A percentile compares a stretch with the other conserved stretches of the same genome.
These are phyloP conservation scores for Aquilaria sinensis DNA, from an alignment of 345 rosid genomes.

Conservation along the genomic window DNA sequence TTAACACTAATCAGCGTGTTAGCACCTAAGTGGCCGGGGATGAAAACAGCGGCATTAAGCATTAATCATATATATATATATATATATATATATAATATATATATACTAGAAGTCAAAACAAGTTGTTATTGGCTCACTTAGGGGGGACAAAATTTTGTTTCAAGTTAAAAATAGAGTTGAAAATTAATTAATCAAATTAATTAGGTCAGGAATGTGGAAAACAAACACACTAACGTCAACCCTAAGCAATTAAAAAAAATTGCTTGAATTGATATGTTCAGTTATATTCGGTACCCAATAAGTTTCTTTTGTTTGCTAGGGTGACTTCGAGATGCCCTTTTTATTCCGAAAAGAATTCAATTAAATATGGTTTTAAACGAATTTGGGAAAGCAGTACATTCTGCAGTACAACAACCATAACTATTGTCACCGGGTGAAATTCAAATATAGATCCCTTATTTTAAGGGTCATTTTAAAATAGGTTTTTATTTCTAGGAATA, in stretches of 20 bases:
- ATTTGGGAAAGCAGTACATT: background rate
- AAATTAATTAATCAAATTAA: background rate
- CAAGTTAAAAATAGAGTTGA: background rate
- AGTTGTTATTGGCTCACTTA: conserved; percentile 13
- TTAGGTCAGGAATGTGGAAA: conserved; percentile 1
- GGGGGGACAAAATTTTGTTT: background rate
- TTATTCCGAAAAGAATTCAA: no score
- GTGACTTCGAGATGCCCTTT: conserved; percentile 14
- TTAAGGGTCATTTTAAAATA: no score
- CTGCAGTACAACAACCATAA: background rate
- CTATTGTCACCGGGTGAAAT: conserved; percentile 4
- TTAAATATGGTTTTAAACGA: background rate
- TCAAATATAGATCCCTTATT: background rate
- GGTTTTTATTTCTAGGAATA: no score
- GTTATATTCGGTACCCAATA: conserved; percentile 7
- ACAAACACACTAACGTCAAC: conserved; percentile 14
- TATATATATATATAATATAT: background rate
- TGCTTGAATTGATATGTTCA: conserved; percentile 12
- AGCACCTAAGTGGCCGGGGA: conserved; percentile 7
- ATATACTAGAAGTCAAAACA: conserved; percentile 26
- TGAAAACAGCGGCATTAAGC: conserved; percentile 15
- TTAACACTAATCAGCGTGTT: no score
- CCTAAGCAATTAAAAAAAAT: background rate
- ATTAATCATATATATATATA: background rate
- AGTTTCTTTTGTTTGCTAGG: conserved; percentile 14